Conservation (phyloP, 164 flowering plant genomes). For the Cinnamomum micranthum region DNA sequence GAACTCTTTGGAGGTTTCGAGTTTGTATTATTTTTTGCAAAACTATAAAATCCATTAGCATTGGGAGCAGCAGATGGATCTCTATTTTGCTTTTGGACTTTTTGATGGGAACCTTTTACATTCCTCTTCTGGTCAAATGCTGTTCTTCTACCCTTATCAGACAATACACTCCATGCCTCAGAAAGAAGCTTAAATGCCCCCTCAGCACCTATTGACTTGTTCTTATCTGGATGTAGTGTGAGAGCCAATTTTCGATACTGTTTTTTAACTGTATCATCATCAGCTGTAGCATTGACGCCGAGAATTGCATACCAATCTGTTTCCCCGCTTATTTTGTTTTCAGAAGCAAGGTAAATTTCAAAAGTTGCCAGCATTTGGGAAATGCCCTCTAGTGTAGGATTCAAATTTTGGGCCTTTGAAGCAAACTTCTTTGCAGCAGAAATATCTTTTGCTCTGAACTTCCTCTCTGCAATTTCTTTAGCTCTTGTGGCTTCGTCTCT, state of each 20-base stretch:
- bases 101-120: slow-evolving; percentile 10
- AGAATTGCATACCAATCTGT: slow-evolving; percentile 77
- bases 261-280: slow-evolving; percentile 65
- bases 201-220: slow-evolving; percentile 84
- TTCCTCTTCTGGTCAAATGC: slow-evolving; percentile 61
- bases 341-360: slow-evolving; percentile 39
- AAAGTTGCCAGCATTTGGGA: slow-evolving; percentile 44
- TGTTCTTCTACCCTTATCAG: slow-evolving; percentile 55
- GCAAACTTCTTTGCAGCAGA: slow-evolving; percentile 53
- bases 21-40: slow-evolving; percentile 19
- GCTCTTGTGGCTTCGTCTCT: slow-evolving; percentile 52
- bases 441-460: slow-evolving; percentile 25
- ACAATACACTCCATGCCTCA: slow-evolving; percentile 86
- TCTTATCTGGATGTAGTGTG: slow-evolving; percentile 89
- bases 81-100: slow-evolving; percentile 17
- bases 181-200: slow-evolving; percentile 82
- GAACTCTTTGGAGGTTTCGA: slow-evolving; percentile 28
- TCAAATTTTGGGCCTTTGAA: slow-evolving; percentile 59
- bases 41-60: slow-evolving; percentile 43
- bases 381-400: slow-evolving; percentile 50
- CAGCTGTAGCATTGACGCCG: slow-evolving; percentile 54
- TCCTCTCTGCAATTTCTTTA: slow-evolving; percentile 45
- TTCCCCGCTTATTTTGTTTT: slow-evolving; percentile 27
- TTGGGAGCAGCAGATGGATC: slow-evolving; percentile 23
- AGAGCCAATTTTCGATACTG: slow-evolving; percentile 80